Evolutionary conservation across 352 stramenopile species (phyloP), one percentile per base, ranked within the genome.

Genomic region (Phytophthora syringae): DNA sequence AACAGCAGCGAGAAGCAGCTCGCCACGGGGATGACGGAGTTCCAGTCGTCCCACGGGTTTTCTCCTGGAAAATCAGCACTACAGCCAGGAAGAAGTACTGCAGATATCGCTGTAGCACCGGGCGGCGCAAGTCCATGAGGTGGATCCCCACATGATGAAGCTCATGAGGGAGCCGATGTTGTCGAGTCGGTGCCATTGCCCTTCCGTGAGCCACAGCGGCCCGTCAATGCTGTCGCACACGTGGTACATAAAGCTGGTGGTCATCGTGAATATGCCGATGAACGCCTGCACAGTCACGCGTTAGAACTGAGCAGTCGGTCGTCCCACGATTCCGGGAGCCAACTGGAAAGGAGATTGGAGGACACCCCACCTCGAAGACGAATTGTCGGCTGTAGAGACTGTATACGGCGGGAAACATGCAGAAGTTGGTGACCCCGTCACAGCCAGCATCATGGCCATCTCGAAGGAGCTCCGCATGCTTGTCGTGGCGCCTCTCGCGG

Each of bases 151-250:
- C 58, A 77, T 77, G 42, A 93, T 65, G 52, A 93, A 91, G 70
- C 81, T 89, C 83, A 91, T 92, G 74, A 92, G 86, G 61, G 85
- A 88, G 57, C 83, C 85, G 42, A 93, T 90, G 49, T 93, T 93
- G 64, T 93, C 85, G 22, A 93, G 75, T 2, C 82, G 80, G 64
- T 93, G 85, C 85, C 85, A 93, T 54, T 93, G 81, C 1, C 83
- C 81, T 83, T 93, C 85, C 5, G 77, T 90, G 16, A 93, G 74
- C 83, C 81, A 93, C 16, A 93, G 22, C n/a, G 83, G 80, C 0
- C 79, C 67, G 43, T 92, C 83, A 25, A 92, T 90, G 28, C 81
- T 92, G 56, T 93, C 85, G 50, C 81, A 89, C 52, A 82, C 83
- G 65, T 93, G 85, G 54, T 93, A 93, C 28, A 93, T 67, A 56